phyloP scores from a whole-genome alignment of 2,329 filamentous ascomycete species.

The Trichophyton rubrum region DNA sequence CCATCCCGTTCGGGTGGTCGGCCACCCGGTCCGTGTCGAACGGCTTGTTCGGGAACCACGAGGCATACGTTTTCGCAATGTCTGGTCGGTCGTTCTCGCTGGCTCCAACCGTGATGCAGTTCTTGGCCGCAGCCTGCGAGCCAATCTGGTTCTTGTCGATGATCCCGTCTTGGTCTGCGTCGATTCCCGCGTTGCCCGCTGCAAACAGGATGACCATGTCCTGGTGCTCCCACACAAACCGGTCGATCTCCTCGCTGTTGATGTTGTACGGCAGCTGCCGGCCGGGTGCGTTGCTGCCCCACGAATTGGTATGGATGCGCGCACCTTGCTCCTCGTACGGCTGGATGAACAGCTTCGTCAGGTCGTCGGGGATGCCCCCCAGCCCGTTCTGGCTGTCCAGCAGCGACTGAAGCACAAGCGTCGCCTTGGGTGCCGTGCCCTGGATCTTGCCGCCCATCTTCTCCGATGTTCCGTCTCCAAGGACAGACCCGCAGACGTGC shows the following conservation, averaged over 20 bases:
- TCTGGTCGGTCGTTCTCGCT: conserved; percentile 16
- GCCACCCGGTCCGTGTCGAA: conserved; percentile 11
- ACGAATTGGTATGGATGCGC: conserved; percentile 17
- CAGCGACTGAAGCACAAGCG: conserved; percentile 16
- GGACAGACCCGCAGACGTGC: conserved; percentile 16
- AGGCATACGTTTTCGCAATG: conserved; percentile 7
- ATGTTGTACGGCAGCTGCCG: conserved; percentile 13
- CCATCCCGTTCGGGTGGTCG: conserved; percentile 14
- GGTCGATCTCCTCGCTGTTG: conserved; percentile 13
- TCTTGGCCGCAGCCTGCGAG: conserved; percentile 16
- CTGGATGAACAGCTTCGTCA: conserved; percentile 13
- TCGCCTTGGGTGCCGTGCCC: conserved; percentile 15
- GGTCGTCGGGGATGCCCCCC: conserved; percentile 14
- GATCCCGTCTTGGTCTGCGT: conserved; percentile 10
- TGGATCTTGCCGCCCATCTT: conserved; percentile 13
- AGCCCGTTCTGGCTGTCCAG: conserved; percentile 10
- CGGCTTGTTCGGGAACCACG: conserved; percentile 8
- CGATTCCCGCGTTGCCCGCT: conserved; percentile 16
- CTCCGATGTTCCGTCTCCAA: conserved; percentile 12
- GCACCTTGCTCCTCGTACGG: conserved; percentile 13
- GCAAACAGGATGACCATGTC: conserved; percentile 17
- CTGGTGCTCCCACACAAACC: conserved; percentile 15
- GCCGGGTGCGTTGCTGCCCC: conserved; percentile 9
- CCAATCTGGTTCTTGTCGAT: conserved; percentile 14
- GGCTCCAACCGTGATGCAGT: conserved; percentile 19